Conservation (phyloP, 192 early-diverging fungal genomes). For the Umbelopsis ramanniana region DNA sequence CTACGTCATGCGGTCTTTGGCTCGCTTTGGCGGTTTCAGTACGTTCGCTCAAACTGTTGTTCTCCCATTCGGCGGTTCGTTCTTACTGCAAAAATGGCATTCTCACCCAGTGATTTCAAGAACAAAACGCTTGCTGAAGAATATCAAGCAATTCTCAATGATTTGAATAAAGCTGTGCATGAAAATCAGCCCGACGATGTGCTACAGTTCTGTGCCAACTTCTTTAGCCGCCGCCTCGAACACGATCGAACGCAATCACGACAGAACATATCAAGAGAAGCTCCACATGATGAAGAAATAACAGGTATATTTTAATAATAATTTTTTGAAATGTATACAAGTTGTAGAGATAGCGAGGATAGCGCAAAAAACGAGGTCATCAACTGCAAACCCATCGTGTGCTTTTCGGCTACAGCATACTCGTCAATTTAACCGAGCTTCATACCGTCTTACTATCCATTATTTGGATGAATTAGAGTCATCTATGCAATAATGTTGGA, state of each 20-base stretch:
- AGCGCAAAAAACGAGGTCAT: too few species aligned
- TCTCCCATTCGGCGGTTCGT: background rate
- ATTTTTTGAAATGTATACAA: background rate
- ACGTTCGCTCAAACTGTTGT: background rate
- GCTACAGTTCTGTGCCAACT: conserved; percentile 89
- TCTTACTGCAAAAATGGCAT: conserved; percentile 7
- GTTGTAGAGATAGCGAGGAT: background rate
- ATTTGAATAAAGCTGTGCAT: conserved; percentile 81
- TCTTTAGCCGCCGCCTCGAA: conserved; percentile 83
- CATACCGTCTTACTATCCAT: too few species aligned
- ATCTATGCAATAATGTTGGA: background rate
- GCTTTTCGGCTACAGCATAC: too few species aligned
- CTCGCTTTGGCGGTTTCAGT: conserved; percentile 11
- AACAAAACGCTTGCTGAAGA: conserved; percentile 18
- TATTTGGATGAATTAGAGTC: background rate
- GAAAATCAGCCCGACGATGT: conserved; percentile 84
- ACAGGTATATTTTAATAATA: background rate
- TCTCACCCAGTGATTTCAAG: background rate
- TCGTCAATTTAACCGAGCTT: too few species aligned
- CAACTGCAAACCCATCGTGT: too few species aligned
- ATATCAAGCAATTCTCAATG: conserved; percentile 73
- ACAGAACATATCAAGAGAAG: background rate
- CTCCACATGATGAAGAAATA: background rate
- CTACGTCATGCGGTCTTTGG: conserved; percentile 1
- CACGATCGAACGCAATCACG: conserved; percentile 65